Evolutionary conservation across 495 filamentous ascomycete species (phyloP), one percentile per base, ranked within the genome.

Genomic region (Cairneyella variabilis): DNA sequence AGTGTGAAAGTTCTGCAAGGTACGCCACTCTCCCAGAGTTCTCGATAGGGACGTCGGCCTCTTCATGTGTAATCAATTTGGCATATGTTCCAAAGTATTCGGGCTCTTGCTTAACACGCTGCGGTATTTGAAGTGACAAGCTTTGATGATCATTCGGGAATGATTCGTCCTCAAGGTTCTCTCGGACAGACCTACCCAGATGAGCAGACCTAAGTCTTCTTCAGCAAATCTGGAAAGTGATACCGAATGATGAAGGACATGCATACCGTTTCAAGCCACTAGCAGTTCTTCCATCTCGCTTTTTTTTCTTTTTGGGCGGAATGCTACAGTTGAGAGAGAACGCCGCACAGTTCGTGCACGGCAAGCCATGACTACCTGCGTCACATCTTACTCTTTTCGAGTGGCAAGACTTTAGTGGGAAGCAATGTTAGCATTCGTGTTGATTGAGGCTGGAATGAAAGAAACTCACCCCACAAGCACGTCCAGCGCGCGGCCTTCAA

Each of bases 351-450:
- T 53, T 53, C 8, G 49, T 53, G 21, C 49, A 53, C 20, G 49
- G 49, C 23, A 53, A 7, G 10, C 49, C 49, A 18, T 30, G 49
- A 26, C 37, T 53, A 11, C 38, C 37, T 18, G 49, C 49, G 26
- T 53, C 49, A 36, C 49, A 53, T 37, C 49, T 12, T 44, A 53
- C 49, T 21, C 40, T 53, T 43, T 22, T 42, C 23, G 49, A 30
- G 18, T 53, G 49, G 39, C 49, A 53, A 6, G 40, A 22, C 49
- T 53, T n/a, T 53, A 6, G 17, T 17, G 18, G 6, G 22, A 4
- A 44, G n/a, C n/a, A 42, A 42, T 4, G 14, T 42, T 27, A 43
- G 22, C n/a, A n/a, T n/a, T 44, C n/a, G n/a, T 42, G 4, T 14
- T 14, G 17, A 5, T 7, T 21, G 14, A 2, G n/a, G 12, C 42